Conservation (phyloP, 2,329 filamentous ascomycete species). For the Emericellopsis atlantica region DNA sequence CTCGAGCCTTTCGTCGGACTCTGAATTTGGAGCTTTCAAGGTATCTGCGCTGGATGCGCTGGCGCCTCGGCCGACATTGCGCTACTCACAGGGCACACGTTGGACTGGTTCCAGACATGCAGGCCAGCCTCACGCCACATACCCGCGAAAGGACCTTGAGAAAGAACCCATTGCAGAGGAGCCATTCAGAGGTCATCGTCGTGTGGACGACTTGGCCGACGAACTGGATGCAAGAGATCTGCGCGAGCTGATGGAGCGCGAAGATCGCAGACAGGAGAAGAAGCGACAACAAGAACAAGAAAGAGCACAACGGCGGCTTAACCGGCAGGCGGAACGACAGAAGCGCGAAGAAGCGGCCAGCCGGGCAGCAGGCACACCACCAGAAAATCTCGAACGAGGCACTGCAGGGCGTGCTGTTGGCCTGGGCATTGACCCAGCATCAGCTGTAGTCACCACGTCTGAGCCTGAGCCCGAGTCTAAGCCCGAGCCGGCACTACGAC, state of each 20-base stretch:
- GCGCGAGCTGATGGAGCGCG: slow-evolving; percentile 80
- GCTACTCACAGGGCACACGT: slow-evolving; percentile 55
- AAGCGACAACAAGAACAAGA: slow-evolving; percentile 59
- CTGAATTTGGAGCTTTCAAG: slow-evolving; percentile 62
- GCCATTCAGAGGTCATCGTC: slow-evolving; percentile 45
- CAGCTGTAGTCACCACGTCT: slow-evolving; percentile 42
- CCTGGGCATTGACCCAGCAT: slow-evolving; percentile 42
- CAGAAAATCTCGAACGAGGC: slow-evolving; percentile 45
- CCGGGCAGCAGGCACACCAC: slow-evolving; percentile 33
- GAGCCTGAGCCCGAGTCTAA: slow-evolving; percentile 7
- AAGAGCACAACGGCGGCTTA: slow-evolving; percentile 50
- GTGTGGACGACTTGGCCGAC: slow-evolving; percentile 64
- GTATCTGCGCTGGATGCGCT: slow-evolving; percentile 72
- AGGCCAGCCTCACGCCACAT: too few relatives aligned
- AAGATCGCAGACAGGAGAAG: slow-evolving; percentile 66
- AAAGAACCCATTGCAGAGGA: slow-evolving; percentile 47
- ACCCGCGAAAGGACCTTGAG: slow-evolving; percentile 10
- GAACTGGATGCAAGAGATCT: slow-evolving; percentile 75
- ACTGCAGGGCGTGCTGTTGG: slow-evolving; percentile 47
- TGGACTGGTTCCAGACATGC: slow-evolving; percentile 25
- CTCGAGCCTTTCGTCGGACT: slow-evolving; percentile 63
- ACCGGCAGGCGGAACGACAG: slow-evolving; percentile 55
- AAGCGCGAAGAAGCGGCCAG: slow-evolving; percentile 44
- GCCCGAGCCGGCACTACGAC: slow-evolving; percentile 15
- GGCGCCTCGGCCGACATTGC: slow-evolving; percentile 72